Percentiles rank a stretch among this genome's conserved stretches.
phyloP scores from a whole-genome alignment of 495 filamentous ascomycete species.

The Lophiostoma macrostomum region DNA sequence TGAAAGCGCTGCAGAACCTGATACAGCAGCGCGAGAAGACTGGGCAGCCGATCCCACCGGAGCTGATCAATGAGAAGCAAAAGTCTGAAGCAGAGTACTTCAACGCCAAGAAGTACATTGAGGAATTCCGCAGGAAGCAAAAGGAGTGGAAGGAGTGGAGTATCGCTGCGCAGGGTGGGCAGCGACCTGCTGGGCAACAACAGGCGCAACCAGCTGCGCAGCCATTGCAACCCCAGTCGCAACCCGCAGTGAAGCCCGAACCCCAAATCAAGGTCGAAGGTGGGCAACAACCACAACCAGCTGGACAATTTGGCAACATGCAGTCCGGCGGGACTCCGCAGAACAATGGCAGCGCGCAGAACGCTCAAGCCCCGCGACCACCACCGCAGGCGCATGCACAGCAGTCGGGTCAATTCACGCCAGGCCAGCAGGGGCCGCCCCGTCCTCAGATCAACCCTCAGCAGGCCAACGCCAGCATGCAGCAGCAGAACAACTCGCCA shows the following conservation, averaged over 20 bases:
- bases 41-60: constrained; percentile 23
- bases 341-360: constrained; percentile 2
- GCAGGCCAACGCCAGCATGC: constrained; percentile 23
- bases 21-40: constrained; percentile 19
- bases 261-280: constrained; percentile 28
- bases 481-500: constrained; percentile 42
- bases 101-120: constrained; percentile 17
- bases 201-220: constrained; percentile 8
- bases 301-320: constrained; percentile 19
- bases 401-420: constrained; percentile 8
- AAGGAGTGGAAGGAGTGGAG: constrained; percentile 11
- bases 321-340: constrained; percentile 7
- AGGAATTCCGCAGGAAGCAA: constrained; percentile 30
- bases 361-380: not conserved
- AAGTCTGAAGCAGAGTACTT: constrained; percentile 20
- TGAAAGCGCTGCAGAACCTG: constrained; percentile 11
- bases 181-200: constrained; percentile 25
- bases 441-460: constrained; percentile 34
- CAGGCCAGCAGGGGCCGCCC: constrained; percentile 16
- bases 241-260: constrained; percentile 7
- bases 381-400: constrained; percentile 1
- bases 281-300: not conserved
- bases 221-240: constrained; percentile 2
- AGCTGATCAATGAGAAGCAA: constrained; percentile 15
- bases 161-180: constrained; percentile 16